Percentiles rank a stretch among this genome's conserved stretches.
Conservation (phyloP, 1,284 basidiomycete species). For the Ganoderma lingzhi region DNA sequence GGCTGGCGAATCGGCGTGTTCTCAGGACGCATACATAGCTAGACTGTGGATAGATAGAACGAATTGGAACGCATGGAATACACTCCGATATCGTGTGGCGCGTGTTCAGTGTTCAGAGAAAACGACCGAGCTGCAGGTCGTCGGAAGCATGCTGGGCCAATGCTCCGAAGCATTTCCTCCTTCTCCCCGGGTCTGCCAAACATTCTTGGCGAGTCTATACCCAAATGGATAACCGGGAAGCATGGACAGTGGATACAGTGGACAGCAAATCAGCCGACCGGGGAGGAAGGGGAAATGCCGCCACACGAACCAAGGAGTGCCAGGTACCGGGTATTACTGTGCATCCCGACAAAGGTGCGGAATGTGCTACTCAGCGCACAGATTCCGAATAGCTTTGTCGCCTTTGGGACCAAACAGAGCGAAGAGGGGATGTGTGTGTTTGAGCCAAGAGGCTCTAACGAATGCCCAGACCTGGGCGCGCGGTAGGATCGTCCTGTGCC, state of each 20-base stretch:
- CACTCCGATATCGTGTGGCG: not conserved
- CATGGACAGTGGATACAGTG: too few relatives aligned
- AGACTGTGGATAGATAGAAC: conserved; percentile 3
- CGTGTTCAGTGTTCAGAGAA: conserved; percentile 11
- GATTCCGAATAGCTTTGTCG: not conserved
- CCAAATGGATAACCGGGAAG: not conserved
- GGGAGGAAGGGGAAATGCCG: not conserved
- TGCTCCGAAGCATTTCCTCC: conserved; percentile 2
- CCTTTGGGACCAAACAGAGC: not conserved
- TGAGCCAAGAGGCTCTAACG: not conserved
- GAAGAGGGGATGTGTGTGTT: not conserved
- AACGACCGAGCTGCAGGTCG: conserved; percentile 10
- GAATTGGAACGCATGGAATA: conserved; percentile 3
- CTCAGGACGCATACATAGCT: not conserved
- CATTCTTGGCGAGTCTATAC: not conserved
- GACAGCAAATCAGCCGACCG: not conserved
- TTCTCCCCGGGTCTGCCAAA: not conserved
- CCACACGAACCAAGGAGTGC: not conserved
- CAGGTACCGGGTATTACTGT: not conserved
- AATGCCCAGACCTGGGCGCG: not conserved
- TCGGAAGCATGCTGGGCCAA: not conserved
- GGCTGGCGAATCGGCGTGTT: conserved; percentile 8
- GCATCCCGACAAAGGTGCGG: not conserved
- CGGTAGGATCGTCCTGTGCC: not conserved
- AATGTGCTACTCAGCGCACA: not conserved